Conservation (phyloP, 1,139 yeast genomes). For the Pneumocystis oryctolagi region DNA sequence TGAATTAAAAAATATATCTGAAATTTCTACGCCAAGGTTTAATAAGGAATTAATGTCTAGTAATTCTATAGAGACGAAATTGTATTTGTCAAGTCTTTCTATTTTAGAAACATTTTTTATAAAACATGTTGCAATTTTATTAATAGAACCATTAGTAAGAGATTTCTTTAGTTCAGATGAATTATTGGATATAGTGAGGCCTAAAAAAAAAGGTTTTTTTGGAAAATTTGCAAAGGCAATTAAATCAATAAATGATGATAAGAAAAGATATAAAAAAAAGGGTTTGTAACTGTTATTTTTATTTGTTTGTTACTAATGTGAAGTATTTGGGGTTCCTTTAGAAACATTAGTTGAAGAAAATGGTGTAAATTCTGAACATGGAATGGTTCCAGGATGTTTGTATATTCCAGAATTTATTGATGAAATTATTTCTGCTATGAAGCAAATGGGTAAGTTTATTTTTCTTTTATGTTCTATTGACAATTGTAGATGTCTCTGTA, state of each 20-base stretch:
- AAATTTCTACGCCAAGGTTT: neutral
- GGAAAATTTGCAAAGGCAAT: constrained; percentile 43
- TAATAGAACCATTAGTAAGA: constrained; percentile 31
- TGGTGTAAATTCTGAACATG: constrained; percentile 77
- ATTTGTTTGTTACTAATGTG: constrained; percentile 12
- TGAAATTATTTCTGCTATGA: constrained; percentile 67
- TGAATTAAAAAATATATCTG: neutral
- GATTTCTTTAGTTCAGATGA: constrained; percentile 37
- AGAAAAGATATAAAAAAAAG: constrained; percentile 23
- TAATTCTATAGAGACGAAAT: constrained; percentile 11
- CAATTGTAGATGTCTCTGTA: constrained; percentile 48
- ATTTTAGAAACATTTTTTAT: constrained; percentile 46
- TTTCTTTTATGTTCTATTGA: neutral
- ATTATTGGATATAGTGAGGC: constrained; percentile 38
- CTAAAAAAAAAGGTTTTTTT: constrained; percentile 45
- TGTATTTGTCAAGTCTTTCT: constrained; percentile 59
- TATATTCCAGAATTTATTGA: constrained; percentile 78
- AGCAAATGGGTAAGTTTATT: constrained; percentile 49
- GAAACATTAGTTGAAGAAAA: constrained; percentile 54
- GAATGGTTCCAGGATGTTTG: constrained; percentile 59
- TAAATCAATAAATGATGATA: constrained; percentile 15
- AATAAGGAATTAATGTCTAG: too few relatives aligned
- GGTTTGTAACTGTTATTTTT: constrained; percentile 6
- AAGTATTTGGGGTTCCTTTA: constrained; percentile 71
- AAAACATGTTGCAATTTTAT: constrained; percentile 54